phyloP scores from a whole-genome alignment of 768 basidiomycete genomes.

The Hygrophorus pudorinus region DNA sequence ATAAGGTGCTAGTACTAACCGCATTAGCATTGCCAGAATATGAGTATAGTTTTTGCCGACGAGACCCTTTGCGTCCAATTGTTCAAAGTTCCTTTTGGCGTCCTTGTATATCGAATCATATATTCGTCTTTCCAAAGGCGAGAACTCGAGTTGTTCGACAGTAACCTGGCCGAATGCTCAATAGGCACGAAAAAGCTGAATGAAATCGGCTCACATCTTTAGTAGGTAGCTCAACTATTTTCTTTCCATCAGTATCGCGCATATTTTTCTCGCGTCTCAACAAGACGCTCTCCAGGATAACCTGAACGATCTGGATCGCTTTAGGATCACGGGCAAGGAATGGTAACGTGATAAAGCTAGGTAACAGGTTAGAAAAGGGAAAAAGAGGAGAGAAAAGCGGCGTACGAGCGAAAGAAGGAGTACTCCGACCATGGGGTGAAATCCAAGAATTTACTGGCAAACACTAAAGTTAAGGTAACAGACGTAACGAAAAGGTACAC shows the following conservation, averaged over 20 bases:
- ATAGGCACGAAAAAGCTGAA: background rate
- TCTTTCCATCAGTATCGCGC: constrained; percentile 77
- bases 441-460: constrained; percentile 58
- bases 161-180: constrained; percentile 33
- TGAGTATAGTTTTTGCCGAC: constrained; percentile 76
- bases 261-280: constrained; percentile 90
- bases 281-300: constrained; percentile 82
- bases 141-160: constrained; percentile 73
- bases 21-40: constrained; percentile 92
- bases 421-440: constrained; percentile 77
- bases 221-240: constrained; percentile 78
- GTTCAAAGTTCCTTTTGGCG: constrained; percentile 74
- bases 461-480: background rate
- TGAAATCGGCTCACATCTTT: constrained; percentile 50
- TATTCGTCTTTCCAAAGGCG: constrained; percentile 70
- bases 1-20: constrained; percentile 35
- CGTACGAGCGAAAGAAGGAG: constrained; percentile 80
- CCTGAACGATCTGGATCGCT: constrained; percentile 91
- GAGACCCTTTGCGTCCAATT: constrained; percentile 67
- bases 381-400: background rate
- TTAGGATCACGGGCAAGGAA: constrained; percentile 88
- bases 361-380: background rate
- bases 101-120: constrained; percentile 81
- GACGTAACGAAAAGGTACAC: background rate
- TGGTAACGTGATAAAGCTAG: constrained; percentile 82